A percentile compares a stretch with the other conserved stretches of the same genome.
phyloP scores from a whole-genome alignment of 2,329 filamentous ascomycete genomes.

The Calonectria montana region DNA sequence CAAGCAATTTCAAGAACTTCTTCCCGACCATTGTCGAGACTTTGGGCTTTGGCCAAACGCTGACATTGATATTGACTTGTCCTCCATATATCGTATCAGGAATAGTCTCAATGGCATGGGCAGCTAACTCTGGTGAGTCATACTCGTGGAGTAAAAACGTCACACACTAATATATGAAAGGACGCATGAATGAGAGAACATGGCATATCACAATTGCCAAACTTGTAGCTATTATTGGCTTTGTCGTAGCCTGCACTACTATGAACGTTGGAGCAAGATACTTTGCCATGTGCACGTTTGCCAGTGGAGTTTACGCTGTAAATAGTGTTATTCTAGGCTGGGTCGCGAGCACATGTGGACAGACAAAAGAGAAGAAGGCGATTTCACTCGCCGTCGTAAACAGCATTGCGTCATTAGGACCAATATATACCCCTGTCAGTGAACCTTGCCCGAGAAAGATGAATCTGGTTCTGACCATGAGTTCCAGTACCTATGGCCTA shows the following conservation, averaged over 20 bases:
- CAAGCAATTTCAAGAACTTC: slow-evolving; percentile 56
- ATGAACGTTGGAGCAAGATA: slow-evolving; percentile 33
- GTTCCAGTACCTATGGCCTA: slow-evolving; percentile 28
- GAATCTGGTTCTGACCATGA: slow-evolving; percentile 14
- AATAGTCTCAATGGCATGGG: slow-evolving; percentile 16
- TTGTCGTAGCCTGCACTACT: slow-evolving; percentile 40
- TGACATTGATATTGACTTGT: slow-evolving; percentile 41
- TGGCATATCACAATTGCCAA: slow-evolving; percentile 60
- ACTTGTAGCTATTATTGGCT: slow-evolving; percentile 48
- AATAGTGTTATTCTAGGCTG: slow-evolving; percentile 60
- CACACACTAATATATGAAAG: background rate
- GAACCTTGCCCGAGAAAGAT: no score
- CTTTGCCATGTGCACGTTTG: slow-evolving; percentile 51
- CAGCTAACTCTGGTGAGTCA: slow-evolving; percentile 1
- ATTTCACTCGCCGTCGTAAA: slow-evolving; percentile 49
- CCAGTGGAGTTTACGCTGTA: slow-evolving; percentile 51
- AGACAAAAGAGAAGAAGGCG: slow-evolving; percentile 60
- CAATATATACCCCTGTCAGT: background rate
- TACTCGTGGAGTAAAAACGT: slow-evolving; percentile 50
- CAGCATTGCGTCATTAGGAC: background rate
- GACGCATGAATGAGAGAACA: slow-evolving; percentile 54
- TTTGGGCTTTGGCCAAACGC: slow-evolving; percentile 33
- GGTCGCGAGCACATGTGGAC: slow-evolving; percentile 52
- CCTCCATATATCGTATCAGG: slow-evolving; percentile 58
- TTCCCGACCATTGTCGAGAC: slow-evolving; percentile 43